These are phyloP conservation scores for Verticillium klebahnii DNA, from an alignment of 2,329 filamentous ascomycete species.

Conservation along the genomic window DNA sequence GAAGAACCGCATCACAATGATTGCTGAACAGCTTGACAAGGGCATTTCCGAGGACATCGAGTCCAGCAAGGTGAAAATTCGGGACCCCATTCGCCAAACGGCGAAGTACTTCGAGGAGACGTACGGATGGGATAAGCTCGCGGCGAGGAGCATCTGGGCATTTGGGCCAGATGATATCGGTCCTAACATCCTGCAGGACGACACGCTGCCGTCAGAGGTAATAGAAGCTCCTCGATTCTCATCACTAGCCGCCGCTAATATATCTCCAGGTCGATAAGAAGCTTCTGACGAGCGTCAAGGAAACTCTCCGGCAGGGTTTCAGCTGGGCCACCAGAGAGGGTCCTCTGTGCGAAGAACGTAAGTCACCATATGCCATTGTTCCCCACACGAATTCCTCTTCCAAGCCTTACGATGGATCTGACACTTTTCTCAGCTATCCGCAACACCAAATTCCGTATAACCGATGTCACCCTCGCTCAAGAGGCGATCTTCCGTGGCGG, in stretches of 20 bases:
- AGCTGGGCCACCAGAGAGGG: constrained; percentile 95
- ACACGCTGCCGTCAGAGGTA: constrained; percentile 85
- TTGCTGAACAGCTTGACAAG: constrained; percentile 91
- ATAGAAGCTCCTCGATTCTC: constrained; percentile 22
- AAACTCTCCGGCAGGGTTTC: constrained; percentile 93
- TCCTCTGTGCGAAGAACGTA: constrained; percentile 94
- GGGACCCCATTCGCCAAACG: constrained; percentile 86
- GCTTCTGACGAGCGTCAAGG: constrained; percentile 77
- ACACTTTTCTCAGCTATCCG: constrained; percentile 65
- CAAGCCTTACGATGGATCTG: constrained; percentile 5
- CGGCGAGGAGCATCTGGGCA: constrained; percentile 94
- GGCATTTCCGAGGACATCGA: constrained; percentile 96
- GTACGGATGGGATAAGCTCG: constrained; percentile 94
- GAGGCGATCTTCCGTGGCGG: constrained; percentile 94
- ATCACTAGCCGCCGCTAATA: constrained; percentile 9
- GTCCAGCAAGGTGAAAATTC: constrained; percentile 82
- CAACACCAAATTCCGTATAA: constrained; percentile 96
- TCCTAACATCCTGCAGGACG: constrained; percentile 94
- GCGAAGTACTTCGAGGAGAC: constrained; percentile 97
- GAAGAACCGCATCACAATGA: constrained; percentile 99
- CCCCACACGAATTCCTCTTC: constrained; percentile 7
- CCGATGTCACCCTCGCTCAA: constrained; percentile 77
- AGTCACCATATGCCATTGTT: constrained; percentile 32
- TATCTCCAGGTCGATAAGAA: constrained; percentile 78
- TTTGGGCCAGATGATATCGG: constrained; percentile 95